These are phyloP conservation scores for Ulvella scutata DNA, from an alignment of 139 green algal species.

Conservation along the genomic window DNA sequence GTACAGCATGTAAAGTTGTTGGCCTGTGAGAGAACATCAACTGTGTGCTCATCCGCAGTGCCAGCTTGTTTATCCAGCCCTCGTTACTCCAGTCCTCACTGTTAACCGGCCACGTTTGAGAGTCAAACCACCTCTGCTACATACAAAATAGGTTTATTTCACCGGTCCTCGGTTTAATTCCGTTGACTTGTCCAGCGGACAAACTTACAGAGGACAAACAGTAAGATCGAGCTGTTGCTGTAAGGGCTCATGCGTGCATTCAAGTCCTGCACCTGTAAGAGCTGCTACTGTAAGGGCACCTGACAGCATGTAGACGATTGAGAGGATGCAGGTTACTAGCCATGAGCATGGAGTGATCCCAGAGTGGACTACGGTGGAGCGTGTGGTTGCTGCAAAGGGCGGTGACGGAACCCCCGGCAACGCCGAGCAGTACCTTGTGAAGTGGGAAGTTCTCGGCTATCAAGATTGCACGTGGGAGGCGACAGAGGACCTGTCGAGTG, in stretches of 20 bases:
- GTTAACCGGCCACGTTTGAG: too few species aligned
- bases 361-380: not conserved
- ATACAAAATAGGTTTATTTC: too few species aligned
- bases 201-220: not conserved
- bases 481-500: conserved; percentile 18
- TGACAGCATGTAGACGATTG: not conserved
- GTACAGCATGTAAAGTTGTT: too few species aligned
- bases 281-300: conserved; percentile 5
- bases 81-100: too few species aligned
- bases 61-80: too few species aligned
- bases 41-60: too few species aligned
- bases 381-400: conserved; percentile 2
- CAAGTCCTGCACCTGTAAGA: conserved; percentile 11
- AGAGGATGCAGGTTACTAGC: not conserved
- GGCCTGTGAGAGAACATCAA: too few species aligned
- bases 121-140: too few species aligned
- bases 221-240: not conserved
- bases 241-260: not conserved
- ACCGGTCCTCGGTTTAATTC: not conserved
- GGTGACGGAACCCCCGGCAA: conserved; percentile 6
- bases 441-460: conserved; percentile 62
- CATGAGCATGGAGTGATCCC: not conserved
- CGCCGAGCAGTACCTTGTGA: conserved; percentile 39
- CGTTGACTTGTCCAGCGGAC: not conserved
- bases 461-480: conserved; percentile 62